Evolutionary conservation across 73 alveolate genomes (phyloP).

Genomic region (Tetrahymena elliotti): DNA sequence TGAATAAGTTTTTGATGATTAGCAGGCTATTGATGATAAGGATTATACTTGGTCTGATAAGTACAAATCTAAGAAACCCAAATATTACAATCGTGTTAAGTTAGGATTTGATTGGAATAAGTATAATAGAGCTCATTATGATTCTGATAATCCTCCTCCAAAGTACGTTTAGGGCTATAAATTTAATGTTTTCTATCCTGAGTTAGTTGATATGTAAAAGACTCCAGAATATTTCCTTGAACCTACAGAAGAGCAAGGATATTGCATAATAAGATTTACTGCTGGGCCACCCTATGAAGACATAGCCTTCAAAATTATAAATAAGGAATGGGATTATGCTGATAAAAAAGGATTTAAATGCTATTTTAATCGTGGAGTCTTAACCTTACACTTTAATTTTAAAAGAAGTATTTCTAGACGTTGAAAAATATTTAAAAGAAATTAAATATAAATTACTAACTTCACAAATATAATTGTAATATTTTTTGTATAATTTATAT

Average conservation of each 20-base stretch:
- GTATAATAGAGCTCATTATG: conserved; percentile 97
- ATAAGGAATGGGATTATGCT: conserved; percentile 98
- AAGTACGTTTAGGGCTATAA: conserved; percentile 96
- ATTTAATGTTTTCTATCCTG: conserved; percentile 98
- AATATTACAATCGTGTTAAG: conserved; percentile 87
- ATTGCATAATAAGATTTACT: conserved; percentile 86
- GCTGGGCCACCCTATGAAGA: conserved; percentile 99
- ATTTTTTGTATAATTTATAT: no score
- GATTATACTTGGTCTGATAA: conserved; percentile 79
- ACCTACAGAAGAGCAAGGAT: conserved; percentile 52
- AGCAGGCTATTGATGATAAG: conserved; percentile 13
- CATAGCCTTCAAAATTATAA: conserved; percentile 95
- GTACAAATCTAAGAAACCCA: conserved; percentile 87
- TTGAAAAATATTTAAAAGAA: conserved; percentile 40
- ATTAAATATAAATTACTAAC: no score
- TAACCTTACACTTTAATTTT: conserved; percentile 96
- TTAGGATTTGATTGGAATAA: conserved; percentile 99
- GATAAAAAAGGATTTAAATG: conserved; percentile 88
- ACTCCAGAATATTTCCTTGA: conserved; percentile 91
- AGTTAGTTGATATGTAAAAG: conserved; percentile 89
- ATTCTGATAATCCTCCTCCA: conserved; percentile 98
- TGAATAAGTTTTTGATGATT: conserved; percentile 27
- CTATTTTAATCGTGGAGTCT: conserved; percentile 60
- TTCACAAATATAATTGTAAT: no score
- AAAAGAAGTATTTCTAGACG: conserved; percentile 95